Conservation (phyloP, 495 filamentous ascomycete genomes). For the Elasticomyces elasticus region DNA sequence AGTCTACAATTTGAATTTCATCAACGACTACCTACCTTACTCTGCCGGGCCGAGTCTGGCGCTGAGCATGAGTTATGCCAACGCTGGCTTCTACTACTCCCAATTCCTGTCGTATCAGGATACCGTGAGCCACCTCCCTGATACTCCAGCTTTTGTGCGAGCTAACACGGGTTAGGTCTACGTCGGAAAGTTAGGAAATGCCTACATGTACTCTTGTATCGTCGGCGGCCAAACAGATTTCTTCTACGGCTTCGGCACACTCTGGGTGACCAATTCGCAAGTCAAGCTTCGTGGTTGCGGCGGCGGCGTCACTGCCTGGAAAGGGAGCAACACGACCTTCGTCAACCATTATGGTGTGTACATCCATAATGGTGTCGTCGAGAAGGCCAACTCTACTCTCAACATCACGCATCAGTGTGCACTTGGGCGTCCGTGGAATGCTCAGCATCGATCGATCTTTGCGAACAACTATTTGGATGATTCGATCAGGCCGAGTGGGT, state of each 20-base stretch:
- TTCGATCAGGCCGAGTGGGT: constrained; percentile 42
- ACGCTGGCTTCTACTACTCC: constrained; percentile 50
- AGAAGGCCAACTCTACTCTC: constrained; percentile 43
- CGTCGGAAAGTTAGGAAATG: constrained; percentile 50
- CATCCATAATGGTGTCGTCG: constrained; percentile 41
- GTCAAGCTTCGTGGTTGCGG: constrained; percentile 43
- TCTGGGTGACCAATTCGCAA: not conserved
- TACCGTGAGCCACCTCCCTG: constrained; percentile 25
- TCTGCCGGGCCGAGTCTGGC: constrained; percentile 46
- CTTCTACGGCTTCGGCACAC: constrained; percentile 13
- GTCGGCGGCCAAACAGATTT: constrained; percentile 52
- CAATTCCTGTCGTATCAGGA: constrained; percentile 52
- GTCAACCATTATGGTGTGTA: constrained; percentile 55
- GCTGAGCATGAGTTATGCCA: constrained; percentile 45
- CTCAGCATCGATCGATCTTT: constrained; percentile 44
- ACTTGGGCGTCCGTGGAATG: constrained; percentile 52
- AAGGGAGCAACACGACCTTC: constrained; percentile 54
- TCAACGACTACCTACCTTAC: constrained; percentile 45
- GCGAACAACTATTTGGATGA: constrained; percentile 43
- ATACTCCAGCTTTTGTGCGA: not conserved
- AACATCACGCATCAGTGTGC: constrained; percentile 42
- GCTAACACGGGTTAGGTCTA: constrained; percentile 34
- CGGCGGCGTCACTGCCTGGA: constrained; percentile 57
- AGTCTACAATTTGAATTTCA: constrained; percentile 51
- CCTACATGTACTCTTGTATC: constrained; percentile 45